Conservation (phyloP, 257 asterid genomes). For the Solanum chmielewskii region DNA sequence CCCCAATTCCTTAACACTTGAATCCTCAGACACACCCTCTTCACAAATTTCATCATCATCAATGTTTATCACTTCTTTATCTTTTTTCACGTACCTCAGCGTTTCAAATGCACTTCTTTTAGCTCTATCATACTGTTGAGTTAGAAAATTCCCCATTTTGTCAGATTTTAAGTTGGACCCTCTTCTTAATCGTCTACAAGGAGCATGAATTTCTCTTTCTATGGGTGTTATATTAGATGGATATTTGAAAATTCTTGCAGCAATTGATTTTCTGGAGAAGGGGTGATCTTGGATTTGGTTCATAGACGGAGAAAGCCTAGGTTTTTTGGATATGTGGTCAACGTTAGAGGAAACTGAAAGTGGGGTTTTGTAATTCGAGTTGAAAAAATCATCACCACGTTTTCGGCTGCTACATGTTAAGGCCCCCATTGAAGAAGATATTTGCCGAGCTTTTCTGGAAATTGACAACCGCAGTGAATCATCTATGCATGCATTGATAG, state of each 20-base stretch:
- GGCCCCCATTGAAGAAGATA: slow-evolving; percentile 38
- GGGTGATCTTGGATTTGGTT: slow-evolving; percentile 3
- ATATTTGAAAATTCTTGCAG: slow-evolving; percentile 20
- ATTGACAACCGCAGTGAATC: neutral
- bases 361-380: slow-evolving; percentile 10
- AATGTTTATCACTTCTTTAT: slow-evolving; percentile 32
- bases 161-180: neutral
- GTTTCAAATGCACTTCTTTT: slow-evolving; percentile 7
- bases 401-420: slow-evolving; percentile 39
- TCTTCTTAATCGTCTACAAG: slow-evolving; percentile 24
- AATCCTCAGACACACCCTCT: slow-evolving; percentile 10
- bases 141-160: slow-evolving; percentile 22
- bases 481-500: neutral
- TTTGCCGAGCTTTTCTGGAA: neutral
- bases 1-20: slow-evolving; percentile 20
- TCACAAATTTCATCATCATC: slow-evolving; percentile 1
- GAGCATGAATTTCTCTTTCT: slow-evolving; percentile 53
- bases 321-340: slow-evolving; percentile 36
- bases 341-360: slow-evolving; percentile 2
- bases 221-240: slow-evolving; percentile 22
- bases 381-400: slow-evolving; percentile 29
- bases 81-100: slow-evolving; percentile 19
- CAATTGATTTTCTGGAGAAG: slow-evolving; percentile 1
- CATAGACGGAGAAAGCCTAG: slow-evolving; percentile 10
- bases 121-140: neutral